These are phyloP conservation scores for Solanum hybrid DNA, from an alignment of 305 asterid species.

Conservation along the genomic window DNA sequence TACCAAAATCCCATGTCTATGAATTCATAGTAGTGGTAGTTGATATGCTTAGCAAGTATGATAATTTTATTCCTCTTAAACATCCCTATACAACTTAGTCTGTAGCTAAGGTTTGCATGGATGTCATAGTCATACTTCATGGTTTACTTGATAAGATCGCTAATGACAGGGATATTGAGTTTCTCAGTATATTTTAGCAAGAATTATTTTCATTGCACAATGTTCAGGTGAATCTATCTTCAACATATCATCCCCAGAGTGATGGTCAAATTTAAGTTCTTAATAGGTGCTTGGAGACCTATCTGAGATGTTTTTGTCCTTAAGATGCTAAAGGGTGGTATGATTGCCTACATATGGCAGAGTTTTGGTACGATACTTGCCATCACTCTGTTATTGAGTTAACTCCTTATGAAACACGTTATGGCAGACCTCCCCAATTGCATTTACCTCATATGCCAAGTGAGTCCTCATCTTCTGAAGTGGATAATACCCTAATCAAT, in stretches of 20 bases:
- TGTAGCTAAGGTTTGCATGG: background rate
- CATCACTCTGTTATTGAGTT: too few relatives aligned
- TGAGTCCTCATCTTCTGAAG: too few relatives aligned
- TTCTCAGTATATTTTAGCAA: background rate
- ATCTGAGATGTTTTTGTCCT: background rate
- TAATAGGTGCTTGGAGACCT: background rate
- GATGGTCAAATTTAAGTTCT: background rate
- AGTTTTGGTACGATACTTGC: too few relatives aligned
- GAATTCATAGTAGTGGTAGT: background rate
- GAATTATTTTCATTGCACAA: background rate
- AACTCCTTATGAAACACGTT: too few relatives aligned
- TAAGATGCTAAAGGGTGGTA: background rate
- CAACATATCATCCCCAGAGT: background rate
- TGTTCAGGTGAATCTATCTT: background rate
- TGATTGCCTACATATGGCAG: too few relatives aligned
- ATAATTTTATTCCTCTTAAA: background rate
- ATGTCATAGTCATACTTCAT: background rate
- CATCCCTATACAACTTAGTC: background rate
- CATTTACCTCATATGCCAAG: too few relatives aligned
- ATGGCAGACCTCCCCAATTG: too few relatives aligned
- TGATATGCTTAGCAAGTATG: background rate
- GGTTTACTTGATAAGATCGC: background rate
- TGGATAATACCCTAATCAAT: too few relatives aligned
- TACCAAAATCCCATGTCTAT: too few relatives aligned
- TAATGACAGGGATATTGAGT: background rate